A percentile compares a stretch with the other conserved stretches of the same genome.
phyloP scores from a whole-genome alignment of 2,329 filamentous ascomycete species.

The Penicillium sp. region DNA sequence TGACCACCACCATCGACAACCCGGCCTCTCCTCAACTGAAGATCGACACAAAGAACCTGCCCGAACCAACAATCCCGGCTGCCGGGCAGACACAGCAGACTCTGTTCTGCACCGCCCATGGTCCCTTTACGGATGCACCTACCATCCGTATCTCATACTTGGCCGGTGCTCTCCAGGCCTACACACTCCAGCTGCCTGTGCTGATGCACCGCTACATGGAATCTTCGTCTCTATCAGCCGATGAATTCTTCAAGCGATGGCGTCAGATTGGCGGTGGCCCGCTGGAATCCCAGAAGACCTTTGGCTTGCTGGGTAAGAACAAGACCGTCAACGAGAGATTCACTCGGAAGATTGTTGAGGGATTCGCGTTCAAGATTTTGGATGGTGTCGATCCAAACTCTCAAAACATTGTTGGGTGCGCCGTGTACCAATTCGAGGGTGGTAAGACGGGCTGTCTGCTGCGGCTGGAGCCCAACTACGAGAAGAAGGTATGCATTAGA shows the following conservation, averaged over 20 bases:
- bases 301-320: conserved; percentile 63
- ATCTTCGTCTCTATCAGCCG: conserved; percentile 75
- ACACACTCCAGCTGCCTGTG: conserved; percentile 87
- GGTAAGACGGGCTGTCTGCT: conserved; percentile 94
- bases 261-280: conserved; percentile 92
- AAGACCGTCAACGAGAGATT: conserved; percentile 69
- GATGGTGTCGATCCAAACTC: conserved; percentile 85
- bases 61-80: conserved; percentile 74
- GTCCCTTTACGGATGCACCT: conserved; percentile 77
- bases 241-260: conserved; percentile 99
- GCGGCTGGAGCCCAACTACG: conserved; percentile 90
- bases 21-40: conserved; percentile 64
- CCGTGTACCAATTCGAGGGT: conserved; percentile 71
- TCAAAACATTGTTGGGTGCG: conserved; percentile 89
- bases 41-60: conserved; percentile 83
- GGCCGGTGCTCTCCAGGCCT: conserved; percentile 85
- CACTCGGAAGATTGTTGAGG: conserved; percentile 71
- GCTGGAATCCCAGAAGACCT: conserved; percentile 84
- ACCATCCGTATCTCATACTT: conserved; percentile 94
- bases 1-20: conserved; percentile 91
- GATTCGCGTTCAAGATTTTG: conserved; percentile 86
- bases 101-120: conserved; percentile 86
- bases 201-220: conserved; percentile 97
- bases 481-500: conserved; percentile 70
- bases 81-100: conserved; percentile 86